Conservation (phyloP, 1,284 basidiomycete species). For the Ustilago lituana region DNA sequence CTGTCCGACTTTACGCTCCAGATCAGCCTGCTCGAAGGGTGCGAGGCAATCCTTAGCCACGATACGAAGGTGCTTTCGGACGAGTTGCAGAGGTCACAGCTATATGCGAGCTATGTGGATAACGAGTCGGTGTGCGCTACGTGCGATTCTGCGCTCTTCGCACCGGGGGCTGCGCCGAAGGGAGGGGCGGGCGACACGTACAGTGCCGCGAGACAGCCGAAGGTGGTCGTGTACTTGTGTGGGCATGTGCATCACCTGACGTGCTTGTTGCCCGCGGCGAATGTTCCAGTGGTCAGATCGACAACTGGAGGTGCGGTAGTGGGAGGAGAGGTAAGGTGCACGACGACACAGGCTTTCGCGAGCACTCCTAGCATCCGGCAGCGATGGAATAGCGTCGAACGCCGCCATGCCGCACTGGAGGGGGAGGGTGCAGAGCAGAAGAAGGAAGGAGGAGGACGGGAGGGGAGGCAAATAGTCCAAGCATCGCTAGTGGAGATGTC, state of each 20-base stretch:
- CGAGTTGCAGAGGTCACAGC: conserved; percentile 42
- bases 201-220: conserved; percentile 12
- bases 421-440: not conserved
- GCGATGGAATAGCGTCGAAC: conserved; percentile 23
- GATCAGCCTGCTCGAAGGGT: conserved; percentile 62
- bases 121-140: conserved; percentile 37
- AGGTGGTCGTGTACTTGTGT: conserved; percentile 59
- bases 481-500: conserved; percentile 12
- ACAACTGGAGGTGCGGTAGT: not conserved
- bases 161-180: conserved; percentile 10
- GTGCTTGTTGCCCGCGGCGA: conserved; percentile 40
- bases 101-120: conserved; percentile 51
- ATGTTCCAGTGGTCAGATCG: conserved; percentile 17
- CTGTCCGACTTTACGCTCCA: conserved; percentile 91
- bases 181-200: conserved; percentile 11
- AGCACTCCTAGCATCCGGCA: conserved; percentile 16
- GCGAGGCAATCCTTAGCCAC: conserved; percentile 55
- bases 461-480: conserved; percentile 5
- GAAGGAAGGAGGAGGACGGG: not conserved
- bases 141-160: conserved; percentile 46
- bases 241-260: conserved; percentile 57
- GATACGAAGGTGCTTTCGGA: conserved; percentile 48
- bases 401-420: not conserved
- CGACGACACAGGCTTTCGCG: conserved; percentile 40
- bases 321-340: conserved; percentile 14